These are phyloP conservation scores for Musa itinerans DNA, from an alignment of 176 grass and related monocot genomes.

Conservation along the genomic window DNA sequence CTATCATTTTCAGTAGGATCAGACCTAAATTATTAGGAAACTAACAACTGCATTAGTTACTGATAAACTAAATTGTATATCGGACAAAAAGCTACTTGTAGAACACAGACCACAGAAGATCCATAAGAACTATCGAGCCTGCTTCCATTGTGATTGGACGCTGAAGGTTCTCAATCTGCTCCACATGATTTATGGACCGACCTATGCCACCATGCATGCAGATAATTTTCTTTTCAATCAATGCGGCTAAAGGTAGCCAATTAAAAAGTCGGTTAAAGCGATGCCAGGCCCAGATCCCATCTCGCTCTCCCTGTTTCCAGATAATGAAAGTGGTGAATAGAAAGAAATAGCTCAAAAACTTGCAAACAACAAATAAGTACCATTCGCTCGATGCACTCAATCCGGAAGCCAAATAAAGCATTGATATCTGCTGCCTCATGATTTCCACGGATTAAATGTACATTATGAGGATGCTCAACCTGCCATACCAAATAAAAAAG, in stretches of 20 bases:
- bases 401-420: slow-evolving; percentile 92
- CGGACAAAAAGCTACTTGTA: not conserved
- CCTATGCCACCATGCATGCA: slow-evolving; percentile 99
- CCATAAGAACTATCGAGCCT: slow-evolving; percentile 97
- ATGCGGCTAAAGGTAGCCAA: slow-evolving; percentile 90
- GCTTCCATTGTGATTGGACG: slow-evolving; percentile 97
- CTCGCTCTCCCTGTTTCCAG: slow-evolving; percentile 67
- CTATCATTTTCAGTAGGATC: slow-evolving; percentile 99
- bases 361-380: slow-evolving; percentile 30
- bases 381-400: slow-evolving; percentile 99
- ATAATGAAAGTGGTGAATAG: not conserved
- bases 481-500: slow-evolving; percentile 15
- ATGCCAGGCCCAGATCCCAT: slow-evolving; percentile 99
- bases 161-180: slow-evolving; percentile 95
- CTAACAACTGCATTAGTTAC: not conserved
- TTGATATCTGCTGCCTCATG: slow-evolving; percentile 99
- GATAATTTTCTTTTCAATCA: slow-evolving; percentile 99
- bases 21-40: slow-evolving; percentile 47
- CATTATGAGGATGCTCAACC: slow-evolving; percentile 89
- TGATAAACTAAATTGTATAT: not conserved
- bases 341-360: not conserved
- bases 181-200: slow-evolving; percentile 91
- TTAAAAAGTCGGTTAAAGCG: slow-evolving; percentile 88
- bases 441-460: slow-evolving; percentile 99
- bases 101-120: slow-evolving; percentile 80